These are phyloP conservation scores for Calocybe cyanea DNA, from an alignment of 768 basidiomycete species.

Conservation along the genomic window DNA sequence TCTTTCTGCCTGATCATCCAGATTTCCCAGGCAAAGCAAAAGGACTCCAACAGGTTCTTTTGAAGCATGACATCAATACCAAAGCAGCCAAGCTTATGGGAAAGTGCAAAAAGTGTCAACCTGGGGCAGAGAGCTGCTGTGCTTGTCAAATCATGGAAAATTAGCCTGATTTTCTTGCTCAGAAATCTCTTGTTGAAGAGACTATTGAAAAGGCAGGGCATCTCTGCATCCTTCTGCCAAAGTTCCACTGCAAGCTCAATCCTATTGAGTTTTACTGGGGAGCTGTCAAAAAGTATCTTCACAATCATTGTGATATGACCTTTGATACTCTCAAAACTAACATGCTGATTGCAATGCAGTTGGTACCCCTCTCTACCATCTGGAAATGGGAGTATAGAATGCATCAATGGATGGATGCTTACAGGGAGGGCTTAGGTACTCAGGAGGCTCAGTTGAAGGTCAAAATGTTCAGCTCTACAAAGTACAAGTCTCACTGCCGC, in stretches of 20 bases:
- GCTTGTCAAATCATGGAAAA: too few relatives aligned
- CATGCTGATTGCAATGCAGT: conserved; percentile 20
- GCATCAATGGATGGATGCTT: conserved; percentile 30
- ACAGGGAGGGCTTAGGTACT: conserved; percentile 20
- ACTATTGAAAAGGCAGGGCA: too few relatives aligned
- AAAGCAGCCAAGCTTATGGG: too few relatives aligned
- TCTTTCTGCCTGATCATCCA: too few relatives aligned
- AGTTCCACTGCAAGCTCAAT: conserved; percentile 5
- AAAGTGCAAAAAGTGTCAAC: too few relatives aligned
- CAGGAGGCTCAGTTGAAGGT: conserved; percentile 27
- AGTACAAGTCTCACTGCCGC: conserved; percentile 24
- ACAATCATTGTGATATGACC: too few relatives aligned
- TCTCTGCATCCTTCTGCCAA: background rate
- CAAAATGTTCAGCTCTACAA: conserved; percentile 25
- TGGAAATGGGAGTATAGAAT: conserved; percentile 31
- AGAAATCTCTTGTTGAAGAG: too few relatives aligned
- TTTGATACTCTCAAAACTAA: conserved; percentile 15
- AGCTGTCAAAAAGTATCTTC: background rate
- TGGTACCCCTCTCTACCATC: conserved; percentile 23
- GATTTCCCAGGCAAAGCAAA: too few relatives aligned
- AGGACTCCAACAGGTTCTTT: too few relatives aligned
- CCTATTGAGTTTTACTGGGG: conserved; percentile 4
- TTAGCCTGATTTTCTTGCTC: too few relatives aligned
- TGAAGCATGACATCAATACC: too few relatives aligned
- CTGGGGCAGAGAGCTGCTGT: too few relatives aligned